phyloP scores from a whole-genome alignment of 2,329 filamentous ascomycete genomes.

The Acrocalymma vagum region DNA sequence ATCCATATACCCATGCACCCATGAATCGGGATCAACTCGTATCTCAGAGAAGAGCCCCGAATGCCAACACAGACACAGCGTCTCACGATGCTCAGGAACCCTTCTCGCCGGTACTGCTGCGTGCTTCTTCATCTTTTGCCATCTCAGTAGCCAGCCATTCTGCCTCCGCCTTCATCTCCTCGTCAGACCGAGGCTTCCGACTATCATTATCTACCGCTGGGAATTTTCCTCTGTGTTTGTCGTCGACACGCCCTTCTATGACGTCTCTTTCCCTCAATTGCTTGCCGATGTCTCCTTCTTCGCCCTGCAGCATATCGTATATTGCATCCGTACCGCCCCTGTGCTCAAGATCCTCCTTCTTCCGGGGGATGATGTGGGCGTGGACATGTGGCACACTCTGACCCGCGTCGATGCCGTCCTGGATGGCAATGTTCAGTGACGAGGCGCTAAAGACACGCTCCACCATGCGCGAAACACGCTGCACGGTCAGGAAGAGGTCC shows the following conservation, averaged over 20 bases:
- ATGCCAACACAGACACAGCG: too few species aligned
- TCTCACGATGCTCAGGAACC: constrained; percentile 1
- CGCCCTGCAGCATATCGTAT: constrained; percentile 82
- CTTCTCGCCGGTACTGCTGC: constrained; percentile 1
- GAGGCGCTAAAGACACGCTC: constrained; percentile 68
- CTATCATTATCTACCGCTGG: constrained; percentile 73
- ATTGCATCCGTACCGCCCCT: constrained; percentile 73
- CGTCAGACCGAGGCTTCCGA: constrained; percentile 70
- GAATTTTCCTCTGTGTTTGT: constrained; percentile 63
- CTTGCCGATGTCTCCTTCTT: constrained; percentile 83
- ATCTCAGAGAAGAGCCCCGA: too few species aligned
- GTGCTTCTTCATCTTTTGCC: constrained; percentile 49
- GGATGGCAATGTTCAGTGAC: constrained; percentile 92
- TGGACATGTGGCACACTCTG: constrained; percentile 96
- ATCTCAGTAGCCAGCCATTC: constrained; percentile 68
- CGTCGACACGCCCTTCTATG: constrained; percentile 58
- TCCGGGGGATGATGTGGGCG: constrained; percentile 86
- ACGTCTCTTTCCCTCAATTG: constrained; percentile 68
- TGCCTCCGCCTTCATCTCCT: constrained; percentile 84
- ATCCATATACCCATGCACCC: too few species aligned
- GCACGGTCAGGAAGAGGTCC: constrained; percentile 89
- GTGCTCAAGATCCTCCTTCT: constrained; percentile 65
- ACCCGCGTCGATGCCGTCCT: constrained; percentile 88
- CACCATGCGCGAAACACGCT: constrained; percentile 81
- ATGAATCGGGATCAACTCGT: too few species aligned